Evolutionary conservation across 345 rosid species (phyloP).

Genomic region (Ailanthus altissimus): DNA sequence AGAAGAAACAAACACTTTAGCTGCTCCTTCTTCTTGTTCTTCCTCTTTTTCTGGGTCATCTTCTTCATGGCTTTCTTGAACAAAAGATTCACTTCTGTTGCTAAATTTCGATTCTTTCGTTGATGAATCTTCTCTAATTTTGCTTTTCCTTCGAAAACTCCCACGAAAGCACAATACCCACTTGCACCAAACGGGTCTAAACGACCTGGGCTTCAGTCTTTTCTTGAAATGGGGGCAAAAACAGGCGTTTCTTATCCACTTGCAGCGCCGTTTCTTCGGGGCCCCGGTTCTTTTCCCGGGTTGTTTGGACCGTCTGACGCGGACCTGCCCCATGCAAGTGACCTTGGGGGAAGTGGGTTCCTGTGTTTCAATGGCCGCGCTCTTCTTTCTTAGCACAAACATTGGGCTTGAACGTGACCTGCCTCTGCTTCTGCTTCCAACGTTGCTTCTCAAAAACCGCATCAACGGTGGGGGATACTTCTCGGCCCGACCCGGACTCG

Average conservation of each 20-base stretch:
- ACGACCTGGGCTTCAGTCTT: conserved; percentile 32
- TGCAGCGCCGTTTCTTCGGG: conserved; percentile 33
- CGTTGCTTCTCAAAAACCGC: conserved; percentile 75
- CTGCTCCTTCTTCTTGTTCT: conserved; percentile 31
- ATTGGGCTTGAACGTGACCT: conserved; percentile 83
- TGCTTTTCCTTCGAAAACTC: conserved; percentile 29
- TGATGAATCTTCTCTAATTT: conserved; percentile 32
- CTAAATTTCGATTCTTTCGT: conserved; percentile 34
- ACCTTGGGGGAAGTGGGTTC: conserved; percentile 94
- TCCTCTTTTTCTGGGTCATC: conserved; percentile 25
- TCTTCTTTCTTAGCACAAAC: conserved; percentile 61
- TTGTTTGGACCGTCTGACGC: conserved; percentile 62
- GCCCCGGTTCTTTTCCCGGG: conserved; percentile 30
- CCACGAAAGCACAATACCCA: conserved; percentile 35
- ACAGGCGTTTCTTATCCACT: conserved; percentile 44
- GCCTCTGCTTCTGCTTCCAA: conserved; percentile 71
- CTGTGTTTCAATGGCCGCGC: conserved; percentile 58
- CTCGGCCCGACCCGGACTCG: conserved; percentile 92
- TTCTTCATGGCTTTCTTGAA: conserved; percentile 8
- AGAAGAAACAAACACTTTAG: conserved; percentile 36
- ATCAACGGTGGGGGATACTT: conserved; percentile 84
- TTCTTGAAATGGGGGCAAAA: conserved; percentile 29
- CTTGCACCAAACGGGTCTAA: conserved; percentile 44
- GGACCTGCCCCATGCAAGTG: conserved; percentile 98
- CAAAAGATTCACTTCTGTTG: conserved; percentile 22